Base-by-base conservation (phyloP, 129 eudicot genomes). In the Helichrysum umbraculigerum region DNA sequence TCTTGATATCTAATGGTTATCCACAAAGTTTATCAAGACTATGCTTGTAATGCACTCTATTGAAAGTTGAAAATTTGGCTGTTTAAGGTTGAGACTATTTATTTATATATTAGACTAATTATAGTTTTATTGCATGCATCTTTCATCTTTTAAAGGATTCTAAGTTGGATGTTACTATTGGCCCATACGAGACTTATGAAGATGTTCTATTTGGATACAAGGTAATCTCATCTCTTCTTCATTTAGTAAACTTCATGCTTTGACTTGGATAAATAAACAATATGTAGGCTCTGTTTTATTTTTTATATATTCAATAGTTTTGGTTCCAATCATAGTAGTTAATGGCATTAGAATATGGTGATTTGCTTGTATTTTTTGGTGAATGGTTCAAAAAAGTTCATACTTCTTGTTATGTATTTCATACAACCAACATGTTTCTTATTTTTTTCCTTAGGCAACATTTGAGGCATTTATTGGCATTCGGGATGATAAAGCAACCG, bases 131-230 rank as follows among this genome's bases (percentile, higher is more conserved):
- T 56, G 19, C 67, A 2, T 81, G 41, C 33, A 61, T 71, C 3
- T 59, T 78, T 66, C 41, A 57, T 78, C 56, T 62, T 61, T 58
- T 60, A 20, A 56, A 93, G 98, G 98, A 94, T 79, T 94, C 98
- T 35, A 94, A 91, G 86, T 74, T 94, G 93, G 98, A 94, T 81
- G 86, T 94, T 58, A 94, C 98, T 68, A 91, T 94, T 44, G 98
- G 98, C 39, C 98, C 98, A 28, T 94, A 94, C 29, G 98, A 94
- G 87, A 94, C 97, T 50, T 94, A 94, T 82, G 97, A 94, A 86
- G 98, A 94, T 50, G 80, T 85, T 47, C 76, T 94, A 28, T 94
- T 88, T 73, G 98, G 98, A 69, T 94, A 91, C 91, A 94, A 94
- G 97, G 98, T 94, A 85, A 6, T 39, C 42, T 34, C 12, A 0